Base-by-base conservation (phyloP, 78 protist genomes). In the Carpediemonas membranifera region DNA sequence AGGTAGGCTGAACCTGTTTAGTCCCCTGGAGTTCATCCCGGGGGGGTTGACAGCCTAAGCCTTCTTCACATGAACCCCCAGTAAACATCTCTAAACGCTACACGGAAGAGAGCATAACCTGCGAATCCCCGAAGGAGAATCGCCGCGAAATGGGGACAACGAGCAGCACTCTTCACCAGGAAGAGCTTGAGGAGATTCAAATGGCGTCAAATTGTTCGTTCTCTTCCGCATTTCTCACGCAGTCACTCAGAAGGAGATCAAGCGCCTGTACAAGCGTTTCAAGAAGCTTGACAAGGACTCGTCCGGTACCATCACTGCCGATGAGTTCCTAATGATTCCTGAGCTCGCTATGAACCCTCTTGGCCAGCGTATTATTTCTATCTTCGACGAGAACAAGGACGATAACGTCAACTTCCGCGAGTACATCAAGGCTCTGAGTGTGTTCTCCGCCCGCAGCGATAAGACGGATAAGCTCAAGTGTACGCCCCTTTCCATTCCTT, bases 271-370 rank as follows among this genome's bases (percentile, higher is more conserved):
- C 64, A 70, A 83, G 66, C 85, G 94, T 43, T 90, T 90, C 66
- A 74, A 78, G 57, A 76, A 74, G 65, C 82, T 90, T 24, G 95
- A 90, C 79, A 82, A 69, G 59, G 83, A 84, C 73, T 79, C 79
- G 28, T 58, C 84, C 39, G 92, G 92, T 36, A 65, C 83, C n/a
- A 63, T 90, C 28, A 81, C 85, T 16, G 51, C 80, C 21, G 86
- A 84, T 34, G 95, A 90, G 33, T 85, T 90, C 59, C 71, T 81
- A 18, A 47, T 74, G 11, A 84, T 90, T 7, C 95, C 95, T 2
- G 88, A 85, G 47, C 68, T 90, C 30, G 77, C 81, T 13, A 73
- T 64, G 56, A 84, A 87, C 35, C 88, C 88, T 24, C 76, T 87
- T 0, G 51, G 76, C 24, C 76, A 51, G 51, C 81, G 94, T 7